Evolutionary conservation across 805 yeast species (phyloP), one percentile per base, ranked within the genome.

Genomic region (Hanseniaspora pseudoguilliermondii): DNA sequence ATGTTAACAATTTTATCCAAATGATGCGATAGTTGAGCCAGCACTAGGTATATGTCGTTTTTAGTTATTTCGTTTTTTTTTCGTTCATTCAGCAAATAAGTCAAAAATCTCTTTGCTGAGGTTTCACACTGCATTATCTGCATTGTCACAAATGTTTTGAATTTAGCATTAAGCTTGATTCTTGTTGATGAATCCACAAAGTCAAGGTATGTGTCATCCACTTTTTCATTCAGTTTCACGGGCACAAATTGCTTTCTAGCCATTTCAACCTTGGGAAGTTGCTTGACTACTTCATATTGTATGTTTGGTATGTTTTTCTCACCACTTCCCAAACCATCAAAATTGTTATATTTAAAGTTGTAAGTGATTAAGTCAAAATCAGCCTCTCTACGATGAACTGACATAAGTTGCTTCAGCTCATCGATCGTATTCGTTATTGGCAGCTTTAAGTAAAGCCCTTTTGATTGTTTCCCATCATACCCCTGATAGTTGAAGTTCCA

Each of bases 11-110:
- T 20, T 5, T 21, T 46, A 21, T 53, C 56, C 9, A 53, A 11
- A 39, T 53, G 56, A n/a, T 46, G 34, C 11, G 21, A 38, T 15
- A 53, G 46, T n/a, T 46, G 56, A 20, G 42, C 32, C 25, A 53
- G 15, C 4, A 53, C 35, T 5, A 39, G 23, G 20, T 39, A 49
- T 5, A 53, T n/a, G 21, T 21, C 20, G 7, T 36, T 34, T 44
- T 44, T 29, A 8, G 9, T 27, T 3, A 36, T 13, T 27, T 44
- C 16, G 6, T 15, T 47, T 7, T 25, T 35, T n/a, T 44, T 16
- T 46, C 36, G 20, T 8, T 29, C 18, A 20, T 46, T 46, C 25
- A 46, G 21, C 4, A 39, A 16, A 23, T 38, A 29, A 21, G 32
- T 9, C 18, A 44, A 32, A 16, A 44, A 20, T 16, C 34, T 46